Evolutionary conservation across 805 yeast species (phyloP).

Genomic region (Yamadazyma sp.): DNA sequence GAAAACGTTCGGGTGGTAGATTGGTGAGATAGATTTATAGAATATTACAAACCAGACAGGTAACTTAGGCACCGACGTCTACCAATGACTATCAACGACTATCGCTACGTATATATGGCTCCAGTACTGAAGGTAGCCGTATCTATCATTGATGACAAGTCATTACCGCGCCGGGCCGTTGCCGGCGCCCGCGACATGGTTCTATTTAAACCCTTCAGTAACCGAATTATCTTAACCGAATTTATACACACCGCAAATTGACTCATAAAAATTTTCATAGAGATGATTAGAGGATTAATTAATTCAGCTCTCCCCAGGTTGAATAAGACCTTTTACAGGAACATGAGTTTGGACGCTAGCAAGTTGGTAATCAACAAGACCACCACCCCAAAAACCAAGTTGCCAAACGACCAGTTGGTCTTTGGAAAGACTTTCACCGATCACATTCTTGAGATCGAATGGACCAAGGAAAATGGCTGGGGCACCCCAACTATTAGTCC

Average conservation of each 20-base stretch:
- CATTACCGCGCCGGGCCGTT: too few relatives aligned
- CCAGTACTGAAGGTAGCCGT: too few relatives aligned
- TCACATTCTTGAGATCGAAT: conserved; percentile 86
- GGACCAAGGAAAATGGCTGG: conserved; percentile 84
- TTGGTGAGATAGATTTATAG: too few relatives aligned
- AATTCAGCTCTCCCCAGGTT: not conserved
- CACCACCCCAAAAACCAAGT: conserved; percentile 33
- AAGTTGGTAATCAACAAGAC: conserved; percentile 38
- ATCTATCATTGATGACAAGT: too few relatives aligned
- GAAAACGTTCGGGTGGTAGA: conserved; percentile 12
- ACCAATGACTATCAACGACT: too few relatives aligned
- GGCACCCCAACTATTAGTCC: conserved; percentile 84
- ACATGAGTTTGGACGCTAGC: conserved; percentile 35
- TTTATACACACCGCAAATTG: conserved; percentile 5
- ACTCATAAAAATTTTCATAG: conserved; percentile 7
- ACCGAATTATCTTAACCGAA: too few relatives aligned
- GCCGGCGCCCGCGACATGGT: too few relatives aligned
- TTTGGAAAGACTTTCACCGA: conserved; percentile 65
- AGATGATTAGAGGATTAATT: conserved; percentile 3
- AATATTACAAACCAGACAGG: too few relatives aligned
- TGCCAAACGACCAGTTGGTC: conserved; percentile 40
- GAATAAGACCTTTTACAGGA: conserved; percentile 2
- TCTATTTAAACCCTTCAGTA: conserved; percentile 7
- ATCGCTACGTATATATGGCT: too few relatives aligned
- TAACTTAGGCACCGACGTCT: too few relatives aligned